Base-by-base conservation (phyloP, 495 filamentous ascomycete genomes). In the Annulohypoxylon stygium region DNA sequence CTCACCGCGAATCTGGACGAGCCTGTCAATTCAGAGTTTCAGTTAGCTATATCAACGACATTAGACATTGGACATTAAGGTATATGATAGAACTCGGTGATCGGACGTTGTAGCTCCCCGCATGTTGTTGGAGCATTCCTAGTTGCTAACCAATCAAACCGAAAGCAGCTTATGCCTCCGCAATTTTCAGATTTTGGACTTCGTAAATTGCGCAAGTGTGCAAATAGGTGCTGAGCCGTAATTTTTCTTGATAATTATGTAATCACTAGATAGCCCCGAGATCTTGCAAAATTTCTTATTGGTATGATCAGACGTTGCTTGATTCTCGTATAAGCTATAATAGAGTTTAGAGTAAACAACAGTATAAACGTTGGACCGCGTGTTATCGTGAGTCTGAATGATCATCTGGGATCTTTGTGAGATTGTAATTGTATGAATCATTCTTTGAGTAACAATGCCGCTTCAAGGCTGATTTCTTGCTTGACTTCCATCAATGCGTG, bases 341-440 rank as follows among this genome's bases (percentile, higher is more conserved):
- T 36, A 65, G 36, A 54, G 50, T 65, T 65, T 36, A 51, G 10
- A 4, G 43, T 47, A 51, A 25, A 50, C 20, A 54, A 30, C 26
- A 12, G 26, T 55, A 34, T 34, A 8, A 34, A 25, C 26, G 51
- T 55, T 55, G 51, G 51, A 26, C 18, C 10, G 26, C 26, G 26
- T 26, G 16, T 33, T 12, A 26, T 51, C 20, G 8, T 20, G n/a
- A 20, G 8, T 26, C 10, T 12, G 34, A 25, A 37, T 37, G 30
- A 20, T 8, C 4, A 16, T 6, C 43, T 47, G 1, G 18, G 5
- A n/a, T 6, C 43, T 47, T 47, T 20, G 43, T 47, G 18, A 47
- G n/a, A 47, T n/a, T 18, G 16, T 20, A 20, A 12, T 43, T 14
- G 12, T 14, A 14, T 43, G 12, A 43, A 43, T 43, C 12, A 43